Conservation (phyloP, 176 grass and related monocot species). For the Triticum dicoccoides region DNA sequence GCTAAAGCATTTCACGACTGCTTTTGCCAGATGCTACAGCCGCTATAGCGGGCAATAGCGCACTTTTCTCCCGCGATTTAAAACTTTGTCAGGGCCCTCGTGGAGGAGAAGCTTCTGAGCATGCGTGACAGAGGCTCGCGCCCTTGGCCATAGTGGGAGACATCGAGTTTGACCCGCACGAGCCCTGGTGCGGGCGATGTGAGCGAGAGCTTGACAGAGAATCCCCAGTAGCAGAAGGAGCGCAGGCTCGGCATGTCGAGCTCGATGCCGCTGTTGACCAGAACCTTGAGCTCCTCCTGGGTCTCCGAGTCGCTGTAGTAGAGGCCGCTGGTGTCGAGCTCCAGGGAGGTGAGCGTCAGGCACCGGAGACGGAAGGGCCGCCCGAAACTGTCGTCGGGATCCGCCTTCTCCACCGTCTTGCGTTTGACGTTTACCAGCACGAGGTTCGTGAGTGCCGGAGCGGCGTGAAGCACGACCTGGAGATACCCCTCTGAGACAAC, state of each 20-base stretch:
- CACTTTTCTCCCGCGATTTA: too few relatives aligned
- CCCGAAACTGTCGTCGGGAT: background rate
- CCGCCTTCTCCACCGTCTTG: background rate
- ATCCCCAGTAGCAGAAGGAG: background rate
- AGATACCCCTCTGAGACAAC: background rate
- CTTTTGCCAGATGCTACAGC: too few relatives aligned
- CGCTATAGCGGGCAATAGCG: too few relatives aligned
- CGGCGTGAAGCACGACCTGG: background rate
- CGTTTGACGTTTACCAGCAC: background rate
- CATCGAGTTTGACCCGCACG: background rate
- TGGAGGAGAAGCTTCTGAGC: background rate
- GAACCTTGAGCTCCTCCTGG: background rate
- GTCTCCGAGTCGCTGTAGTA: background rate
- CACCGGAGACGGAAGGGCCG: background rate
- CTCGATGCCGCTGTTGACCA: background rate
- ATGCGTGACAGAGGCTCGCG: background rate
- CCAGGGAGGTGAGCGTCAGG: background rate
- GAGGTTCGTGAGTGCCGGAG: background rate
- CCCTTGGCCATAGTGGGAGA: background rate
- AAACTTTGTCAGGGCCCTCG: background rate
- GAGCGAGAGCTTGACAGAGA: background rate
- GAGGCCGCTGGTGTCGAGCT: background rate
- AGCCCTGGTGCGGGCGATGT: background rate
- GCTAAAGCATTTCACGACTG: too few relatives aligned
- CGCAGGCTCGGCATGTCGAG: background rate